These are phyloP conservation scores for Limtongia smithiae DNA, from an alignment of 805 yeast genomes.

Conservation along the genomic window DNA sequence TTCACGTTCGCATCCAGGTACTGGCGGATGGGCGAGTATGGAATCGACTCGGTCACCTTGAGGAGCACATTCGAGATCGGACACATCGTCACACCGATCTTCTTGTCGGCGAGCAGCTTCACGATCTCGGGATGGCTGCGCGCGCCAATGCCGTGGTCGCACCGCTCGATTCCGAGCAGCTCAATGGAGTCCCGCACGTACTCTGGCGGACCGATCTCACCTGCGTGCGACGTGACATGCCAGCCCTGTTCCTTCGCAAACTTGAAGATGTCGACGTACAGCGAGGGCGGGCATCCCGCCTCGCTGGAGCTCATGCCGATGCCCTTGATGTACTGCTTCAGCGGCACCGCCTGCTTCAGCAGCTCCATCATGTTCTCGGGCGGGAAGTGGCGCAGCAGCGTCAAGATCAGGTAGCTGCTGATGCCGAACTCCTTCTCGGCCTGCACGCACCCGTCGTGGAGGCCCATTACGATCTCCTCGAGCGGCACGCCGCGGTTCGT, in stretches of 20 bases:
- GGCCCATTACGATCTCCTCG: conserved; percentile 33
- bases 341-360: conserved; percentile 46
- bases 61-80: conserved; percentile 74
- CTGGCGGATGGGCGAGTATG: conserved; percentile 60
- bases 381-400: conserved; percentile 73
- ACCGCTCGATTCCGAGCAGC: conserved; percentile 58
- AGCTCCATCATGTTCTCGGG: conserved; percentile 55
- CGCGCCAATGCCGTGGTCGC: conserved; percentile 78
- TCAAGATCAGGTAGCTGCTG: conserved; percentile 72
- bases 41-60: conserved; percentile 65
- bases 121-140: conserved; percentile 53
- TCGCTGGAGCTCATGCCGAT: conserved; percentile 82
- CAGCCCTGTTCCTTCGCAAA: conserved; percentile 50
- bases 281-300: conserved; percentile 68
- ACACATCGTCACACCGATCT: conserved; percentile 65
- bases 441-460: conserved; percentile 60
- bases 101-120: conserved; percentile 51
- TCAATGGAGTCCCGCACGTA: conserved; percentile 59
- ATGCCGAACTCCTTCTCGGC: conserved; percentile 61
- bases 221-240: conserved; percentile 79
- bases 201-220: conserved; percentile 82
- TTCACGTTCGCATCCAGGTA: conserved; percentile 62
- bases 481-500: conserved; percentile 27
- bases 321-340: conserved; percentile 56
- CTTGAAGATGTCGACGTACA: conserved; percentile 62